Evolutionary conservation across 495 filamentous ascomycete genomes (phyloP).

Genomic region (Durotheca rogersii): DNA sequence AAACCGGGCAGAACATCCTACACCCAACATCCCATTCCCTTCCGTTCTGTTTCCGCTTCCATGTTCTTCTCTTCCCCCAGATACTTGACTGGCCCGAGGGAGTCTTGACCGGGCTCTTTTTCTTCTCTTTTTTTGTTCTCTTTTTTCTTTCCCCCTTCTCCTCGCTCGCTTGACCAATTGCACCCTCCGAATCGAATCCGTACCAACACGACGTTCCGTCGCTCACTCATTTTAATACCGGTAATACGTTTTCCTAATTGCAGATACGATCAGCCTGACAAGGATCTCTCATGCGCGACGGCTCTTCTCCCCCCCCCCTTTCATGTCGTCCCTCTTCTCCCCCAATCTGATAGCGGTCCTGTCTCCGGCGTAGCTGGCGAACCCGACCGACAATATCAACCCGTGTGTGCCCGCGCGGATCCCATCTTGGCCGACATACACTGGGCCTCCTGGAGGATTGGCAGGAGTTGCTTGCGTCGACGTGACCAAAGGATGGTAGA

Average conservation of each 20-base stretch:
- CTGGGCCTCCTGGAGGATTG: neutral
- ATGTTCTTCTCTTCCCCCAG: neutral
- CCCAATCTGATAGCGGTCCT: no score
- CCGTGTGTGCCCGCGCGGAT: no score
- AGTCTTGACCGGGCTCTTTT: neutral
- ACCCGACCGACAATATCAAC: no score
- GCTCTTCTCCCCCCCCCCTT: no score
- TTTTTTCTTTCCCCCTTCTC: neutral
- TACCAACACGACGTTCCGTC: constrained; percentile 3
- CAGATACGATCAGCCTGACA: no score
- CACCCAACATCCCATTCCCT: neutral
- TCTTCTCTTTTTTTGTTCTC: constrained; percentile 3
- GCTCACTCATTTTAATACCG: constrained; percentile 20
- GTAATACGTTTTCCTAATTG: constrained; percentile 13
- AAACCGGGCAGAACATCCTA: neutral
- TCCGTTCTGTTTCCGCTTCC: neutral
- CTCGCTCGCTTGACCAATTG: neutral
- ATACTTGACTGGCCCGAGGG: neutral
- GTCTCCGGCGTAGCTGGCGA: no score
- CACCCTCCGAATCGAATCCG: no score
- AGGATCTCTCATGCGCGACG: no score
- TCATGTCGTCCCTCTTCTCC: no score
- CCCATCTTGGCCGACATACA: constrained; percentile 3
- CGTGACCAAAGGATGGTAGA: neutral
- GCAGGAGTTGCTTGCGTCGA: constrained; percentile 1